Conservation (phyloP, 352 stramenopile species). For the Discostella stelligera region DNA sequence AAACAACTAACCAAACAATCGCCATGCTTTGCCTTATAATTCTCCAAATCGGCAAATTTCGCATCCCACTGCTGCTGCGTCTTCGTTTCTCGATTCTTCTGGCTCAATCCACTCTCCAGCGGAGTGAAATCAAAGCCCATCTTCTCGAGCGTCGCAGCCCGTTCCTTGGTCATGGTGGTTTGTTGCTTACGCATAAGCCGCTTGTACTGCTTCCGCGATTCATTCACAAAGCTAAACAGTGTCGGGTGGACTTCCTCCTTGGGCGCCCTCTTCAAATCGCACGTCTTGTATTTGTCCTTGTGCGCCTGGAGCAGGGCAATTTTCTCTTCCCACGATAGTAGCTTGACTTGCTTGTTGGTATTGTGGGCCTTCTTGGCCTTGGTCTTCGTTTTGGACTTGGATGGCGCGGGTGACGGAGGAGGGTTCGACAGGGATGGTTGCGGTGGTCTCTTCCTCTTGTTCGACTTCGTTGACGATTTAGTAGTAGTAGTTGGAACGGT, state of each 20-base stretch:
- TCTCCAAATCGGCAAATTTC: slow-evolving; percentile 36
- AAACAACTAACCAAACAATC: slow-evolving; percentile 40
- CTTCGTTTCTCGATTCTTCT: slow-evolving; percentile 2
- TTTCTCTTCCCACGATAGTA: slow-evolving; percentile 38
- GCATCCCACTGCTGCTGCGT: slow-evolving; percentile 46
- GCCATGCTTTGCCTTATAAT: slow-evolving; percentile 44
- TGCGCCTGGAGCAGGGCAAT: slow-evolving; percentile 36
- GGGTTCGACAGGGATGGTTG: neutral
- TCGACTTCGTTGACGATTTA: neutral
- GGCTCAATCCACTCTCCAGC: slow-evolving; percentile 9
- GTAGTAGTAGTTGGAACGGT: too few species aligned
- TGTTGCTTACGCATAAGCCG: slow-evolving; percentile 38
- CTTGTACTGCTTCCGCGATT: slow-evolving; percentile 63
- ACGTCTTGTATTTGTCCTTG: slow-evolving; percentile 48
- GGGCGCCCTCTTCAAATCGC: slow-evolving; percentile 42
- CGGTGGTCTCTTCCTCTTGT: neutral
- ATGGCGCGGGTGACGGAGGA: neutral
- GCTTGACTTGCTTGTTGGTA: neutral
- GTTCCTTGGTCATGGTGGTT: slow-evolving; percentile 41
- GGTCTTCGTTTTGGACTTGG: neutral
- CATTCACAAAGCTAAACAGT: slow-evolving; percentile 21
- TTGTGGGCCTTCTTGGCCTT: neutral
- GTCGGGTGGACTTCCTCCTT: slow-evolving; percentile 1
- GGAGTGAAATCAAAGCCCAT: slow-evolving; percentile 55
- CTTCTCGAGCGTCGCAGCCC: slow-evolving; percentile 48